Conservation (phyloP, 1,139 yeast genomes). For the Geotrichum reessii region DNA sequence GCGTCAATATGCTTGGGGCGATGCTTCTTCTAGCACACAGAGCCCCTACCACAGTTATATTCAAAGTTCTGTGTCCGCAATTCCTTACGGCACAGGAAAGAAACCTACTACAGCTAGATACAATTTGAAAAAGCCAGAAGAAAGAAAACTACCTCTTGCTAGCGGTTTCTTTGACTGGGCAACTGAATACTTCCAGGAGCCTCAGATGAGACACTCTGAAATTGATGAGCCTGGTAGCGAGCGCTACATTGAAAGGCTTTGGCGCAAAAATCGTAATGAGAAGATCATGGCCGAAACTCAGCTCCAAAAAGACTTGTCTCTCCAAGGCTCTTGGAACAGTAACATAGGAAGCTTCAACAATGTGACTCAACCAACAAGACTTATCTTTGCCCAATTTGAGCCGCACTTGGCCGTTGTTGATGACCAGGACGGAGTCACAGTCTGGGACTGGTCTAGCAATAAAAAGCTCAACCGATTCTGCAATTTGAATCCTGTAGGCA, state of each 20-base stretch:
- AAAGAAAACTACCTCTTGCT: constrained; percentile 44
- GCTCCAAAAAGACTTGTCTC: constrained; percentile 76
- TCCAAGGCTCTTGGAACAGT: constrained; percentile 81
- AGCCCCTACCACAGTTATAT: not conserved
- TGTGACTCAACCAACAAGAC: constrained; percentile 68
- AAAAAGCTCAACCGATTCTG: constrained; percentile 61
- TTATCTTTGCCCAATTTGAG: constrained; percentile 87
- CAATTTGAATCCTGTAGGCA: constrained; percentile 81
- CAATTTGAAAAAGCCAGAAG: constrained; percentile 20
- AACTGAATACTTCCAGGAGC: constrained; percentile 91
- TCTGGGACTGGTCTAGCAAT: constrained; percentile 81
- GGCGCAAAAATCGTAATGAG: constrained; percentile 91
- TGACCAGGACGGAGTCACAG: constrained; percentile 74
- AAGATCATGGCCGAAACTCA: constrained; percentile 82
- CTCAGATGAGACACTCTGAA: constrained; percentile 85
- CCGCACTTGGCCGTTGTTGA: constrained; percentile 75
- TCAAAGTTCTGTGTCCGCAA: constrained; percentile 14
- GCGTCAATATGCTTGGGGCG: constrained; percentile 31
- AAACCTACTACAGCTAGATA: constrained; percentile 33
- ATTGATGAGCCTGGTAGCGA: constrained; percentile 90
- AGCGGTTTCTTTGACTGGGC: constrained; percentile 84
- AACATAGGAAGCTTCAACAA: constrained; percentile 60
- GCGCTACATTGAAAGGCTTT: constrained; percentile 72
- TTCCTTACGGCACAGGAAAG: constrained; percentile 32
- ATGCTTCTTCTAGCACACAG: constrained; percentile 3